A percentile compares a stretch with the other conserved stretches of the same genome.
Evolutionary conservation across 1,284 basidiomycete species (phyloP).

Genomic region (Austroboletus novae-zelandiae): DNA sequence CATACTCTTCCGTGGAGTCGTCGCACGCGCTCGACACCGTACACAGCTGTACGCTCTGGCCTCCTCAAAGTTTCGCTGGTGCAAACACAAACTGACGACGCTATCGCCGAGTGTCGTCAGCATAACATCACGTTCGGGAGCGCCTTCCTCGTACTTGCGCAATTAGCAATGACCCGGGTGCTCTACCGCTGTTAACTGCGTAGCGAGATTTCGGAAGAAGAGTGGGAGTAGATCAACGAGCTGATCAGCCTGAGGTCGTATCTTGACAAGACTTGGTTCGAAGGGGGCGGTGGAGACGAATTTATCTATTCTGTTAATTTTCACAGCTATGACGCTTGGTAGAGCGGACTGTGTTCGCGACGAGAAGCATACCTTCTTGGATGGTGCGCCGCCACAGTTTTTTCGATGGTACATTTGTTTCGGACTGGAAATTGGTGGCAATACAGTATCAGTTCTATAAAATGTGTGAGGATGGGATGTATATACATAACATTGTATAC

Average conservation of each 20-base stretch:
- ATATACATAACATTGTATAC: too few relatives aligned
- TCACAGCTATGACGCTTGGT: constrained; percentile 51
- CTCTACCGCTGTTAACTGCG: too few relatives aligned
- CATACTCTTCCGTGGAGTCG: constrained; percentile 53
- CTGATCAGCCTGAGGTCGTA: too few relatives aligned
- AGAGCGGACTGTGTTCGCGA: not conserved
- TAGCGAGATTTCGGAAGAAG: too few relatives aligned
- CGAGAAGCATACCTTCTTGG: not conserved
- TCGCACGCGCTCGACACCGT: constrained; percentile 35
- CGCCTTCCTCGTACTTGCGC: too few relatives aligned
- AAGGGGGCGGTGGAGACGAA: constrained; percentile 43
- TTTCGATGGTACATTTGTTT: not conserved
- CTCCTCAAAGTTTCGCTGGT: constrained; percentile 26
- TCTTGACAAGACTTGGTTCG: constrained; percentile 12
- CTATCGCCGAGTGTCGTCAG: constrained; percentile 20
- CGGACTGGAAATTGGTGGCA: too few relatives aligned
- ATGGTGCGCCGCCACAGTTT: constrained; percentile 2
- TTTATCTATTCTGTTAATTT: constrained; percentile 45
- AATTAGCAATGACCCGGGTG: too few relatives aligned
- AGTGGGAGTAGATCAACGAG: too few relatives aligned
- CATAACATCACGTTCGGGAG: too few relatives aligned
- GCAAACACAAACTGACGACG: constrained; percentile 21
- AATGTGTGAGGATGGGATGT: too few relatives aligned
- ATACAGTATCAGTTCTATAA: too few relatives aligned
- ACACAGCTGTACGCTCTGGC: constrained; percentile 38